Evolutionary conservation across 164 flowering plant genomes (phyloP).

Genomic region (Cinnamomum chago): DNA sequence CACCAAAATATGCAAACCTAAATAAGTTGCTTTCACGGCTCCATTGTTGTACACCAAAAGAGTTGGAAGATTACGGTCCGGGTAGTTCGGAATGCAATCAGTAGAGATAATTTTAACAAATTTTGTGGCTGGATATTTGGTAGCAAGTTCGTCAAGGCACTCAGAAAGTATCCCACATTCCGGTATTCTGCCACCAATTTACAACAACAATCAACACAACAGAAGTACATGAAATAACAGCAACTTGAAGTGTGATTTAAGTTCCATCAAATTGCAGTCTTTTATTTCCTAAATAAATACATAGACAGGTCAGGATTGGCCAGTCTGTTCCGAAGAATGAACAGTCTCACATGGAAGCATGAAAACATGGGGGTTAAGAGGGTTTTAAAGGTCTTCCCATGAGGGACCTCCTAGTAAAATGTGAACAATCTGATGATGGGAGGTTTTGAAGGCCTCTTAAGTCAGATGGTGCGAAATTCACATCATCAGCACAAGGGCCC

Average conservation of each 20-base stretch:
- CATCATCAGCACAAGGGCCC: too few relatives aligned
- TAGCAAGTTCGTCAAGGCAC: constrained; percentile 78
- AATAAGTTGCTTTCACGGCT: constrained; percentile 87
- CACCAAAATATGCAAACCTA: constrained; percentile 76
- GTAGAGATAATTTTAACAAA: constrained; percentile 95
- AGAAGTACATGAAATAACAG: background rate
- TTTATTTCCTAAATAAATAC: background rate
- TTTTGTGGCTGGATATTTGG: constrained; percentile 78
- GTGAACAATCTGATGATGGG: too few relatives aligned
- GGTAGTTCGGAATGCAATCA: constrained; percentile 93
- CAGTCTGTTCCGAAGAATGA: background rate
- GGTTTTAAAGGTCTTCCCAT: too few relatives aligned
- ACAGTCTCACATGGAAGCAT: background rate
- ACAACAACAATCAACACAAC: constrained; percentile 9
- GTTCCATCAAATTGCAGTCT: background rate
- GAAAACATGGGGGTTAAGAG: too few relatives aligned
- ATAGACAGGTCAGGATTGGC: background rate
- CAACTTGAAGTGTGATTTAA: background rate
- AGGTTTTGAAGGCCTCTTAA: too few relatives aligned
- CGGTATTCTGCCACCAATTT: constrained; percentile 40
- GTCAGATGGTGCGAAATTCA: too few relatives aligned
- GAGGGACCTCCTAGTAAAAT: too few relatives aligned
- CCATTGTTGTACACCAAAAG: constrained; percentile 80
- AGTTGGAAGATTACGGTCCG: constrained; percentile 89
- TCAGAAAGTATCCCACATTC: constrained; percentile 63